These are phyloP conservation scores for Aspergillus diversus DNA, from an alignment of 495 filamentous ascomycete genomes.

Conservation along the genomic window DNA sequence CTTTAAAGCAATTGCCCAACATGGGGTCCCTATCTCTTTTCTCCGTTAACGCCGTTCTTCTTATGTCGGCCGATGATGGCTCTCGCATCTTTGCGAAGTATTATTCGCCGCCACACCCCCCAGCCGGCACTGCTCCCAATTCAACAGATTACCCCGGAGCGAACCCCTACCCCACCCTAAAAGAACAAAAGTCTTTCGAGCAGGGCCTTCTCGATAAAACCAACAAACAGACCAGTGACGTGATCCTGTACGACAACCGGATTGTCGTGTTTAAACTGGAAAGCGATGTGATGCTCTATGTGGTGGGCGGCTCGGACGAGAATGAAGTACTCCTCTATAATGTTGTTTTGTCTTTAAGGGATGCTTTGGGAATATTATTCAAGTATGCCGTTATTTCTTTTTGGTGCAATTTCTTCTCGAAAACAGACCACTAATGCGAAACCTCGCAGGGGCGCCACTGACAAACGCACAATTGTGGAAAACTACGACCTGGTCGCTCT, in stretches of 20 bases:
- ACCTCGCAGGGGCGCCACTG: conserved; percentile 76
- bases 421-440: conserved; percentile 17
- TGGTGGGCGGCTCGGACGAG: conserved; percentile 88
- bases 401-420: conserved; percentile 1
- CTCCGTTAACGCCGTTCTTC: conserved; percentile 89
- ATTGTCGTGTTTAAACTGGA: conserved; percentile 98
- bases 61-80: conserved; percentile 85
- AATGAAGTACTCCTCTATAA: conserved; percentile 97
- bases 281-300: conserved; percentile 96
- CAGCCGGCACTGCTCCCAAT: conserved; percentile 53
- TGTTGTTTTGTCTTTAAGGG: conserved; percentile 83
- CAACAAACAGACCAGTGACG: conserved; percentile 89
- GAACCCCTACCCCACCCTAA: conserved; percentile 86
- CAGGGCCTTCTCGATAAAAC: conserved; percentile 96
- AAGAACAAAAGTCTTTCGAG: conserved; percentile 93
- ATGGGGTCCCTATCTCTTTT: conserved; percentile 75
- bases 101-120: conserved; percentile 85
- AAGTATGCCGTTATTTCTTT: conserved; percentile 63
- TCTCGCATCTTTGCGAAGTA: conserved; percentile 94
- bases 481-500: conserved; percentile 95
- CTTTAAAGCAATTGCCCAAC: conserved; percentile 27
- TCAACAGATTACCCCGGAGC: conserved; percentile 61
- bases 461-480: conserved; percentile 96
- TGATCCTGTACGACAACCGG: conserved; percentile 94
- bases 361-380: conserved; percentile 87